These are phyloP conservation scores for Pichia cabralensis DNA, from an alignment of 805 yeast genomes.

Conservation along the genomic window DNA sequence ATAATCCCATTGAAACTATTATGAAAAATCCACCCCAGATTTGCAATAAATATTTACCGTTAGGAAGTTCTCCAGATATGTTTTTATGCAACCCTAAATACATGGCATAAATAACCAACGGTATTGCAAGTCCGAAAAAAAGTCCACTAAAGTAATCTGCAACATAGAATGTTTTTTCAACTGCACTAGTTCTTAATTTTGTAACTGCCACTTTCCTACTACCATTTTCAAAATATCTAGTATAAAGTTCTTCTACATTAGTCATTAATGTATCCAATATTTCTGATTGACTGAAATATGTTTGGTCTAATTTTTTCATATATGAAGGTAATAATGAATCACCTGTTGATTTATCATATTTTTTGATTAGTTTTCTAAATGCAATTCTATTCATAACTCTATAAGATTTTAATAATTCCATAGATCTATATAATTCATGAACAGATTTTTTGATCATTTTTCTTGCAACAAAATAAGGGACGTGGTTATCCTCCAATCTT, in stretches of 20 bases:
- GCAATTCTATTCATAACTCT: conserved; percentile 77
- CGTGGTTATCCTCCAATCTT: conserved; percentile 10
- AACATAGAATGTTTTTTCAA: conserved; percentile 30
- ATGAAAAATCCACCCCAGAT: conserved; percentile 89
- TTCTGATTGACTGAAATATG: conserved; percentile 56
- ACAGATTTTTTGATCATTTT: conserved; percentile 60
- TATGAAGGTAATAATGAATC: conserved; percentile 36
- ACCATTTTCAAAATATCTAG: conserved; percentile 58
- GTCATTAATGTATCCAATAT: conserved; percentile 52
- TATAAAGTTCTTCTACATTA: conserved; percentile 58
- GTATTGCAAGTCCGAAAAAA: conserved; percentile 58
- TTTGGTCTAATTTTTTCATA: conserved; percentile 45
- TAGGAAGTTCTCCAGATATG: conserved; percentile 32
- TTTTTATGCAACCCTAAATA: conserved; percentile 32
- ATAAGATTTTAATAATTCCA: conserved; percentile 63
- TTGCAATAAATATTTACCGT: conserved; percentile 59
- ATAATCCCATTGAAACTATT: conserved; percentile 44
- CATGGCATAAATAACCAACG: conserved; percentile 54
- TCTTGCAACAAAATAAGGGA: conserved; percentile 57
- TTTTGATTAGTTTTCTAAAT: conserved; percentile 78
- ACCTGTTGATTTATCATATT: conserved; percentile 69
- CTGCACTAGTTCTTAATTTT: conserved; percentile 44
- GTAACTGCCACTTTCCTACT: conserved; percentile 66
- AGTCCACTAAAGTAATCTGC: conserved; percentile 56
- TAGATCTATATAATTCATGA: conserved; percentile 61